Conservation (phyloP, 257 asterid genomes). For the Vinca minor region DNA sequence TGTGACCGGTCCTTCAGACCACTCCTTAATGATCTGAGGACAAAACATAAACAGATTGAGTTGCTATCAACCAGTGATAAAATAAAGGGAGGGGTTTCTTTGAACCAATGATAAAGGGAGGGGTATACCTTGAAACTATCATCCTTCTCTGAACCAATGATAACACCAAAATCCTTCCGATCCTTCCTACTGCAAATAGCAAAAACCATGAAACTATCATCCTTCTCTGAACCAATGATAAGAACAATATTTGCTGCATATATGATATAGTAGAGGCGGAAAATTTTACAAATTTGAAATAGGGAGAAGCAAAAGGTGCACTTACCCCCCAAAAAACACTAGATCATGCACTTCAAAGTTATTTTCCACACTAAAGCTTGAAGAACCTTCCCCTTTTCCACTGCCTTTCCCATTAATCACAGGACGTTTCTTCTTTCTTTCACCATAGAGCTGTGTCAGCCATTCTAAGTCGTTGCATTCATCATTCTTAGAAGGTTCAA, state of each 20-base stretch:
- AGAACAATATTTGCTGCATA: slow-evolving; percentile 10
- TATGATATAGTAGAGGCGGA: neutral
- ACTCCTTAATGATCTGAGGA: slow-evolving; percentile 73
- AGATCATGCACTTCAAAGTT: slow-evolving; percentile 72
- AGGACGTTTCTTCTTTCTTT: slow-evolving; percentile 41
- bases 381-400: slow-evolving; percentile 58
- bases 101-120: too few relatives aligned
- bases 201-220: slow-evolving; percentile 31
- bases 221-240: slow-evolving; percentile 63
- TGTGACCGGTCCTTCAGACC: slow-evolving; percentile 59
- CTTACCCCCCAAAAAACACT: slow-evolving; percentile 90
- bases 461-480: slow-evolving; percentile 64
- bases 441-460: slow-evolving; percentile 83
- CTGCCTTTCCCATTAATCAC: slow-evolving; percentile 39
- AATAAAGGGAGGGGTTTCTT: too few relatives aligned
- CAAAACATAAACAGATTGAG: too few relatives aligned
- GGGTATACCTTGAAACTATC: slow-evolving; percentile 59
- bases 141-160: slow-evolving; percentile 73
- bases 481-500: slow-evolving; percentile 68
- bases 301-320: slow-evolving; percentile 12
- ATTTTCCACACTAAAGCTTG: slow-evolving; percentile 38
- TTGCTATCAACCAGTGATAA: slow-evolving; percentile 7
- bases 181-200: slow-evolving; percentile 60
- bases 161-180: slow-evolving; percentile 92
- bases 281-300: neutral